Percentiles rank a stretch among this genome's conserved stretches.
phyloP scores from a whole-genome alignment of 352 stramenopile species.

The Phytophthora cryptogea region DNA sequence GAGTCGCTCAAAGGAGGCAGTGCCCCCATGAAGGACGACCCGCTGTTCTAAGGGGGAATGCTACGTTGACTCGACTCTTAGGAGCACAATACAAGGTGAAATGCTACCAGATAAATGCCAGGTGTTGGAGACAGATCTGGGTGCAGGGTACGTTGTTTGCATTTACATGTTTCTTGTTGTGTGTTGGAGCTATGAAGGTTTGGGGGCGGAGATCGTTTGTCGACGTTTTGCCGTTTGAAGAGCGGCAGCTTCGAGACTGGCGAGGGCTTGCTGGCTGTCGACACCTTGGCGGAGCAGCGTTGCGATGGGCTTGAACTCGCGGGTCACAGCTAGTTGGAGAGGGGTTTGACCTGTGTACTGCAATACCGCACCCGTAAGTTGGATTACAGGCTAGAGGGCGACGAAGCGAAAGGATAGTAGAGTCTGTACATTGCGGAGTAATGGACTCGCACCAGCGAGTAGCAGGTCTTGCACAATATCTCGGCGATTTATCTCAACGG shows the following conservation, averaged over 20 bases:
- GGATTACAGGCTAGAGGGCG: not conserved
- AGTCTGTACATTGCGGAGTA: conserved; percentile 57
- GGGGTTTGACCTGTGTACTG: conserved; percentile 58
- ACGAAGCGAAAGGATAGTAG: not conserved
- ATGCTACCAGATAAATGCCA: conserved; percentile 7
- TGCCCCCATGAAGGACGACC: conserved; percentile 81
- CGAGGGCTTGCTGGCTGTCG: conserved; percentile 34
- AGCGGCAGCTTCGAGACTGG: conserved; percentile 22
- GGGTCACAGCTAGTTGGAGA: conserved; percentile 42
- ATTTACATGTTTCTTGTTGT: not conserved
- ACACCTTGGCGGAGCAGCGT: conserved; percentile 40
- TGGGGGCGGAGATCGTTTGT: not conserved
- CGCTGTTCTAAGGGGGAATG: conserved; percentile 58
- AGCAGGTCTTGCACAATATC: conserved; percentile 66
- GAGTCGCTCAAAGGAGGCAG: conserved; percentile 79
- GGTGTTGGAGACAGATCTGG: not conserved
- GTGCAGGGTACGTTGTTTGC: conserved; percentile 9
- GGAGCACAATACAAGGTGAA: conserved; percentile 18
- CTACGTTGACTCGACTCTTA: conserved; percentile 2
- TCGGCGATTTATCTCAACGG: conserved; percentile 47
- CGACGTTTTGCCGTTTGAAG: conserved; percentile 15
- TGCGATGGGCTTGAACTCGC: conserved; percentile 31
- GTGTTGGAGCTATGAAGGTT: not conserved
- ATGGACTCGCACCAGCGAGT: conserved; percentile 56
- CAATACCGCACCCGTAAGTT: not conserved